Conservation (phyloP, 306 rosid species). For the Cucurbita moschata region DNA sequence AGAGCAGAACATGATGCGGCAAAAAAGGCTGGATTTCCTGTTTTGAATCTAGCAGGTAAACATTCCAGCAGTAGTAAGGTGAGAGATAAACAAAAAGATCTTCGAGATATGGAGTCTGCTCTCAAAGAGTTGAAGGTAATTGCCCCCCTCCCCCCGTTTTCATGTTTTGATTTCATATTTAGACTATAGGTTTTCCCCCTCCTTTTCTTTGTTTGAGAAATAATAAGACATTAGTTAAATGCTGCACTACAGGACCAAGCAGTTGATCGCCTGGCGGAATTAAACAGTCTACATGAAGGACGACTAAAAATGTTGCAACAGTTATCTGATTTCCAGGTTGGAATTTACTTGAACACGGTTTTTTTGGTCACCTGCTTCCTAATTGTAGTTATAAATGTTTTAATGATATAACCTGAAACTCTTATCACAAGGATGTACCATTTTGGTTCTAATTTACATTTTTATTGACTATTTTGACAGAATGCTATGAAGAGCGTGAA, state of each 20-base stretch:
- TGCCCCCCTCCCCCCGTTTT: background rate
- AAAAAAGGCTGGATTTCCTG: slow-evolving; percentile 57
- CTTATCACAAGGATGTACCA: background rate
- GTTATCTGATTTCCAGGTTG: slow-evolving; percentile 66
- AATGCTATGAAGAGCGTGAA: slow-evolving; percentile 60
- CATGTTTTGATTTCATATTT: background rate
- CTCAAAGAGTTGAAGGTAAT: slow-evolving; percentile 69
- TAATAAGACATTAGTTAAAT: background rate
- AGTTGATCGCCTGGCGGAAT: slow-evolving; percentile 40
- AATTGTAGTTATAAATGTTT: background rate
- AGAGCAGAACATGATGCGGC: slow-evolving; percentile 64
- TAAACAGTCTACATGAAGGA: slow-evolving; percentile 67
- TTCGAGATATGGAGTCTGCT: slow-evolving; percentile 72
- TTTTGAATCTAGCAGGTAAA: slow-evolving; percentile 48
- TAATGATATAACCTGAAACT: background rate
- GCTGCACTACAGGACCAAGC: slow-evolving; percentile 44
- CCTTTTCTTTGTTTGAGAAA: background rate
- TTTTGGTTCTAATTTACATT: background rate
- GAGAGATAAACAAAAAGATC: slow-evolving; percentile 73
- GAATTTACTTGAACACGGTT: slow-evolving; percentile 1
- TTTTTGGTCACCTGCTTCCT: background rate
- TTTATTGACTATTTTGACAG: slow-evolving; percentile 27
- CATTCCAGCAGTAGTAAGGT: slow-evolving; percentile 42
- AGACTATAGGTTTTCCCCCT: background rate
- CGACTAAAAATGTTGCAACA: slow-evolving; percentile 58